Conservation (phyloP, 164 flowering plant species). For the Santalum album region DNA sequence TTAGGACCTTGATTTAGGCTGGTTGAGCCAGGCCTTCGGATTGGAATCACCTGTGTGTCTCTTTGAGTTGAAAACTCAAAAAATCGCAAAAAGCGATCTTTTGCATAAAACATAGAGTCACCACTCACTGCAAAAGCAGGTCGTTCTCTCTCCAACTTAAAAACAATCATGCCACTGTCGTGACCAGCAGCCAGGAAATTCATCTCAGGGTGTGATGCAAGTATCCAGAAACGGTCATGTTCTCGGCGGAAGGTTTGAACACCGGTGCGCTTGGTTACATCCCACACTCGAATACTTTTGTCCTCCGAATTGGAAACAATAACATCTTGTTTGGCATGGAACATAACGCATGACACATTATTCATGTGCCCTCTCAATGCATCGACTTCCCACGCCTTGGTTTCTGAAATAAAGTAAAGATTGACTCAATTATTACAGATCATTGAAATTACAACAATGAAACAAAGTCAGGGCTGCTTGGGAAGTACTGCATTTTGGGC, state of each 20-base stretch:
- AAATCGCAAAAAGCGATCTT: slow-evolving; percentile 2
- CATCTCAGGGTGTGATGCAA: slow-evolving; percentile 5
- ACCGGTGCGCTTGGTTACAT: slow-evolving; percentile 3
- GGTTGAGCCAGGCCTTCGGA: background rate
- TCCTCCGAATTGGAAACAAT: slow-evolving; percentile 6
- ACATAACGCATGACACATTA: slow-evolving; percentile 3
- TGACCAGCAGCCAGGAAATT: slow-evolving; percentile 2
- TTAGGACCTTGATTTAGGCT: background rate
- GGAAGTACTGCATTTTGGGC: too few relatives aligned
- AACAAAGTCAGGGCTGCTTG: background rate
- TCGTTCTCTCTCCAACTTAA: background rate
- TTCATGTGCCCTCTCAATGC: slow-evolving; percentile 5
- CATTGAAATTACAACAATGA: background rate
- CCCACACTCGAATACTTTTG: slow-evolving; percentile 4
- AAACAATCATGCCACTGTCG: slow-evolving; percentile 5
- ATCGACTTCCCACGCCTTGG: slow-evolving; percentile 5
- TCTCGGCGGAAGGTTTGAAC: slow-evolving; percentile 2
- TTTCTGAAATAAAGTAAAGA: slow-evolving; percentile 1
- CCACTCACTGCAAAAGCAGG: slow-evolving; percentile 4
- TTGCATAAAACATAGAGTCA: background rate
- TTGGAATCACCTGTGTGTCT: slow-evolving; percentile 1
- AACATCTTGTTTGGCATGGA: slow-evolving; percentile 2
- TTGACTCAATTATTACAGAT: background rate
- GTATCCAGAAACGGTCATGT: slow-evolving; percentile 4
- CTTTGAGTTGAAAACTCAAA: slow-evolving; percentile 1